These are phyloP conservation scores for Pulveroboletus frians DNA, from an alignment of 768 basidiomycete species.

Conservation along the genomic window DNA sequence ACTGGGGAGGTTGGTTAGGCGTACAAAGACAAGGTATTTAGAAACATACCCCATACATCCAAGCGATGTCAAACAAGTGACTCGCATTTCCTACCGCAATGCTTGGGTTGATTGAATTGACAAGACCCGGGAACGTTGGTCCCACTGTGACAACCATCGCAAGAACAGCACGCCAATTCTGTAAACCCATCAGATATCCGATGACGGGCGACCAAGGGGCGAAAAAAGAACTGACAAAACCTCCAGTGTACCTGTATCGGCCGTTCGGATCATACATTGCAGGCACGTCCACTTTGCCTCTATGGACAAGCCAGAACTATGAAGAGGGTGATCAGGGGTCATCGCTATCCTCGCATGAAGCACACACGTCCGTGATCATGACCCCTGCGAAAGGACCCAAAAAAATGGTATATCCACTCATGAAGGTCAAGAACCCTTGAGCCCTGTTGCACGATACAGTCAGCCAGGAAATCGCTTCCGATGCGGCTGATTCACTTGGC, in stretches of 20 bases:
- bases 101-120: constrained; percentile 62
- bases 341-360: background rate
- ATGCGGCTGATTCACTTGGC: constrained; percentile 27
- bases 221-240: constrained; percentile 45
- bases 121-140: constrained; percentile 72
- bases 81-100: constrained; percentile 58
- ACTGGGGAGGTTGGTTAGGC: constrained; percentile 9
- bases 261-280: constrained; percentile 80
- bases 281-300: constrained; percentile 69
- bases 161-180: constrained; percentile 81
- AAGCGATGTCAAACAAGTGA: constrained; percentile 66
- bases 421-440: constrained; percentile 66
- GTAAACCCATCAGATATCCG: constrained; percentile 1
- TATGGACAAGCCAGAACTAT: constrained; percentile 77
- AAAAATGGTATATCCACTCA: constrained; percentile 83
- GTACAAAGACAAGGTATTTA: background rate
- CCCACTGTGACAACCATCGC: constrained; percentile 63
- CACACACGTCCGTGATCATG: constrained; percentile 52
- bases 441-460: constrained; percentile 32
- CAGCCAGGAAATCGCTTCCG: background rate
- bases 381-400: constrained; percentile 82
- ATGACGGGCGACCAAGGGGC: background rate
- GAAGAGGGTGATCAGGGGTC: constrained; percentile 1
- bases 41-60: constrained; percentile 68
- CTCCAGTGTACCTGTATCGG: constrained; percentile 71